Evolutionary conservation across 73 alveolate species (phyloP), one percentile per base, ranked within the genome.

Genomic region (Durusdinium trenchii): DNA sequence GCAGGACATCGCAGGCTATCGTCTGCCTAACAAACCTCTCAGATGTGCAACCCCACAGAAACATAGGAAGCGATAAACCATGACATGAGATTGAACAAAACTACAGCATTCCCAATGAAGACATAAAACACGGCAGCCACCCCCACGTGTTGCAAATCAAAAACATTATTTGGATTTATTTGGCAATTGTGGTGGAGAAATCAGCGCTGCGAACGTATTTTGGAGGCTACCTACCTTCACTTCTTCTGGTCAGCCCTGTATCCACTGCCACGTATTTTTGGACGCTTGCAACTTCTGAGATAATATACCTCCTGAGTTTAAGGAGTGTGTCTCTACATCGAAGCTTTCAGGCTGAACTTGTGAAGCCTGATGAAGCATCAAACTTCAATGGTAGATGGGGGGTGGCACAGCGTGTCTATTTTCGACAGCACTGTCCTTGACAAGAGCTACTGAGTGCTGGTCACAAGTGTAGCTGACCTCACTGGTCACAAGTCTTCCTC

Each of bases 401-500:
- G 18, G 1, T 23, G 18, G n/a, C 73, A 23, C 0, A 60, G 73
- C 73, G 73, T 23, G n/a, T 23, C 69, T 57, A 57, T 23, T 23
- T 12, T 12, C 69, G 12, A 57, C 32, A 16, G 69, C 32, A 12
- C 30, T 0, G 30, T 23, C n/a, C 73, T 1, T 73, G 51, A 10
- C 30, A 20, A 30, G 40, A 40, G 20, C 9, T 78, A n/a, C n/a
- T n/a, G n/a, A n/a, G n/a, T n/a, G n/a, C n/a, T n/a, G n/a, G n/a
- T n/a, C n/a, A n/a, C n/a, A n/a, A n/a, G n/a, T n/a, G n/a, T n/a
- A n/a, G n/a, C 23, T 57, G 69, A 12, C 18, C 1, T 3, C 26
- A 12, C 86, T n/a, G 36, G 38, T 35, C 50, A 61, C 69, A 61
- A 54, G 43, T 89, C 96, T 43, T 89, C 85, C 12, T 89, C 96